These are phyloP conservation scores for Cystobasidium sp. DNA, from an alignment of 1,284 basidiomycete species.

Conservation along the genomic window DNA sequence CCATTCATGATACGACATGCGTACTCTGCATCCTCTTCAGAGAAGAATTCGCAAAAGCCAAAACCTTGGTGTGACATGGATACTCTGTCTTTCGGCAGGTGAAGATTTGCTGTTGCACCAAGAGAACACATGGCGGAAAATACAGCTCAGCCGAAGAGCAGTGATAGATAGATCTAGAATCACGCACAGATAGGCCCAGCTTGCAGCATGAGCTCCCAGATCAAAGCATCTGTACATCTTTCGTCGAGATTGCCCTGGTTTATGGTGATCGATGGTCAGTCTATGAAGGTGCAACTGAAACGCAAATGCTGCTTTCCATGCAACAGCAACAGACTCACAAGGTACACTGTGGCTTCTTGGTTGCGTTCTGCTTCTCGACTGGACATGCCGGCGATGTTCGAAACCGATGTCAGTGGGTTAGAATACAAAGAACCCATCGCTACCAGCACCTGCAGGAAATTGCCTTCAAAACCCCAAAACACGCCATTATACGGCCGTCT, in stretches of 20 bases:
- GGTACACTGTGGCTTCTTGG: conserved; percentile 88
- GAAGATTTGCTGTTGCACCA: conserved; percentile 79
- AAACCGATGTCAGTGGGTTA: neutral
- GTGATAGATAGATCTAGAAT: neutral
- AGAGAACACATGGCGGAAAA: conserved; percentile 14
- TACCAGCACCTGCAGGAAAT: no score
- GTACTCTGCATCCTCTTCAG: conserved; percentile 97
- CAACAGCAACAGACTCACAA: conserved; percentile 63
- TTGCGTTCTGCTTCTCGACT: conserved; percentile 36
- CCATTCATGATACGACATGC: conserved; percentile 99
- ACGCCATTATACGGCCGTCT: no score
- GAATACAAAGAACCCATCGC: neutral
- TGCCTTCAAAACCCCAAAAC: no score
- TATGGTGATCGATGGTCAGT: conserved; percentile 7
- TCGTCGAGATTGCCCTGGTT: conserved; percentile 93
- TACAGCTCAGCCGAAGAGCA: neutral
- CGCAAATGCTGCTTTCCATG: no score
- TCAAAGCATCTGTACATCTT: conserved; percentile 85
- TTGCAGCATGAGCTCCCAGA: conserved; percentile 99
- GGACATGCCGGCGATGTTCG: conserved; percentile 10
- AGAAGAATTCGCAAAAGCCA: conserved; percentile 98
- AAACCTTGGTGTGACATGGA: conserved; percentile 98
- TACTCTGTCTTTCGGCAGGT: conserved; percentile 98
- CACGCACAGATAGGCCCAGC: conserved; percentile 90
- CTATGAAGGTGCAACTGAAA: no score